Percentiles rank a stretch among this genome's conserved stretches.
These are phyloP conservation scores for Colletotrichum siamense DNA, from an alignment of 2,329 filamentous ascomycete genomes.

Conservation along the genomic window DNA sequence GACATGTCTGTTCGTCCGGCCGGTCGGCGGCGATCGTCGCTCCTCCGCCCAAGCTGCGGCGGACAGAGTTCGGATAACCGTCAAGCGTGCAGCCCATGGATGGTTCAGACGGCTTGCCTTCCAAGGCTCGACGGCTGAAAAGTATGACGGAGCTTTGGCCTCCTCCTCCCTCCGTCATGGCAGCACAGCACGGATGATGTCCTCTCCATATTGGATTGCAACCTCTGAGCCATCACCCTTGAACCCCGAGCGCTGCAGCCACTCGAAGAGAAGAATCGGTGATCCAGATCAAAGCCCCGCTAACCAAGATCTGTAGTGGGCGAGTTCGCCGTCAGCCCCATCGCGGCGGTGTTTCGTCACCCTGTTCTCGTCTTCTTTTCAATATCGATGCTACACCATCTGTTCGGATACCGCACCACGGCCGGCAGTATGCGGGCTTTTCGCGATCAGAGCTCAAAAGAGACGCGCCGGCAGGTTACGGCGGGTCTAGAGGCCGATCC, in stretches of 20 bases:
- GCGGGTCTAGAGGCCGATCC: not conserved
- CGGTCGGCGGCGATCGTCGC: not conserved
- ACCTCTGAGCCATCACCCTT: not conserved
- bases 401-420: not conserved
- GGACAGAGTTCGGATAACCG: not conserved
- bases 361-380: constrained; percentile 1
- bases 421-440: not conserved
- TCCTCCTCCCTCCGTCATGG: not conserved
- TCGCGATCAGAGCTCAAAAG: constrained; percentile 9
- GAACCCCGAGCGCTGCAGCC: not conserved
- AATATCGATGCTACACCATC: constrained; percentile 8
- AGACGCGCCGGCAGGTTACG: not conserved
- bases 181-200: constrained; percentile 15
- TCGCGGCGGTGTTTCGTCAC: constrained; percentile 8
- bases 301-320: constrained; percentile 19
- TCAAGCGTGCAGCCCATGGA: not conserved
- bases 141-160: not conserved
- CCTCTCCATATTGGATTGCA: not conserved
- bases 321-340: constrained; percentile 8
- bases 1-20: not conserved
- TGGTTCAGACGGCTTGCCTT: not conserved
- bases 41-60: not conserved
- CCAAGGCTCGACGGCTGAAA: not conserved
- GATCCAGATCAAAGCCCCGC: constrained; percentile 20
- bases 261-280: not conserved